Percentiles rank a stretch among this genome's conserved stretches.
Evolutionary conservation across 2,329 filamentous ascomycete genomes (phyloP).

Genomic region (Ceratocystis albifundus): DNA sequence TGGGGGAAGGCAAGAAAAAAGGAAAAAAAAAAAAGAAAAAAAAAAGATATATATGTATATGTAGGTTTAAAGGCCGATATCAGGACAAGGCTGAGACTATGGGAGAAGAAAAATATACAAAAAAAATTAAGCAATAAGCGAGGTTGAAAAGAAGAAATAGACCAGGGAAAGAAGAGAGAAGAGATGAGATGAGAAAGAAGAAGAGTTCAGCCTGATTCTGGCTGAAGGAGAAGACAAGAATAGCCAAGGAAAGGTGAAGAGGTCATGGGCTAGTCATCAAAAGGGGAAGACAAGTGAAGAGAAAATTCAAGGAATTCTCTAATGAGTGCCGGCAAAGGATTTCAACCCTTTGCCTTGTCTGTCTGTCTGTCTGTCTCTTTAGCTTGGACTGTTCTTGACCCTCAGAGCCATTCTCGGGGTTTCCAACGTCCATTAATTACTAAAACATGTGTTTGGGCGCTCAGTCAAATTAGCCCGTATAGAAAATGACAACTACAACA

Average conservation of each 20-base stretch:
- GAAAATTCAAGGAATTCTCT: neutral
- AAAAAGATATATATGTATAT: too few relatives aligned
- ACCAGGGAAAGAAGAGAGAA: neutral
- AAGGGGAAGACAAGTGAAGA: neutral
- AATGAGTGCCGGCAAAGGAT: conserved; percentile 3
- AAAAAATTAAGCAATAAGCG: too few relatives aligned
- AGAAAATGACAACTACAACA: too few relatives aligned
- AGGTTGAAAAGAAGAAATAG: neutral
- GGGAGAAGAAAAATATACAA: neutral
- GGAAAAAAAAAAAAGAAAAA: neutral
- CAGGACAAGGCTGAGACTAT: too few relatives aligned
- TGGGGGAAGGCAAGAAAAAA: neutral
- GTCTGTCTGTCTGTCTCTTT: too few relatives aligned
- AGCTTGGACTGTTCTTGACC: neutral
- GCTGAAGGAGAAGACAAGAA: neutral
- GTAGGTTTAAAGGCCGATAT: too few relatives aligned
- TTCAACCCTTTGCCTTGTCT: neutral
- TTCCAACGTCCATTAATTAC: too few relatives aligned
- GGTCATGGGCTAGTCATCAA: neutral
- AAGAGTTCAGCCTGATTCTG: neutral
- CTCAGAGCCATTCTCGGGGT: neutral
- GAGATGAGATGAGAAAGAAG: neutral
- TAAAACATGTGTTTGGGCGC: too few relatives aligned
- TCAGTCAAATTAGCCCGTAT: too few relatives aligned
- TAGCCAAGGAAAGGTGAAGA: neutral